Evolutionary conservation across 805 yeast species (phyloP), one percentile per base, ranked within the genome.

Genomic region (Nakazawaea anatomiae): DNA sequence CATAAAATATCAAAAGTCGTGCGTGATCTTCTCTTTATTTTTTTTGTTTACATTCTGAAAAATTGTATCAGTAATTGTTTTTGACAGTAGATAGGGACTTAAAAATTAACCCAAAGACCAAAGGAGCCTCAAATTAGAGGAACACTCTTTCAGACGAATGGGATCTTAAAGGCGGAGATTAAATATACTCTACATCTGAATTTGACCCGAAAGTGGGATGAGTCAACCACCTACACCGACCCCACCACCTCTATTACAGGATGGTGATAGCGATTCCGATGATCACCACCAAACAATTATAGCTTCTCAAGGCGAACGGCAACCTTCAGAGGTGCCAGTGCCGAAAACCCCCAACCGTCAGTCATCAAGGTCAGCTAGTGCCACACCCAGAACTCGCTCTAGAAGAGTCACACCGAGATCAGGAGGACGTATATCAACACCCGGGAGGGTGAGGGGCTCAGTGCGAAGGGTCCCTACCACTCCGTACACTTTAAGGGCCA

Each of bases 401-500:
- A 30, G 49, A 38, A 38, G 46, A 25, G 29, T 44, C n/a, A 48
- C 50, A 50, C 38, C 56, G 31, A 36, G 58, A 57, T 11, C 62
- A 61, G 9, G 54, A 48, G 47, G 52, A 3, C 41, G 50, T 5
- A 31, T 30, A 34, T 39, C 48, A 9, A 49, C 52, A 4, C 52
- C 52, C 12, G 53, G 55, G 10, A 46, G 39, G 11, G 54, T 54
- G 10, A 46, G 39, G 11, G 54, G 55, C 41, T 55, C 65, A 6
- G 62, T 65, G 12, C 53, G 62, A 31, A 55, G 61, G 30, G 40
- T 25, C 39, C 66, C 71, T 1, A 57, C 64, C 5, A 67, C 69
- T 1, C 70, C 71, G 7, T 55, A 67, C 10, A 64, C 68, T 1
- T 47, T 63, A 41, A 56, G 58, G 32, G 64, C 68, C 0, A 56